Percentiles rank a stretch among this genome's conserved stretches.
Conservation (phyloP, 1,284 basidiomycete species). For the Microbotryomycetes sp. region DNA sequence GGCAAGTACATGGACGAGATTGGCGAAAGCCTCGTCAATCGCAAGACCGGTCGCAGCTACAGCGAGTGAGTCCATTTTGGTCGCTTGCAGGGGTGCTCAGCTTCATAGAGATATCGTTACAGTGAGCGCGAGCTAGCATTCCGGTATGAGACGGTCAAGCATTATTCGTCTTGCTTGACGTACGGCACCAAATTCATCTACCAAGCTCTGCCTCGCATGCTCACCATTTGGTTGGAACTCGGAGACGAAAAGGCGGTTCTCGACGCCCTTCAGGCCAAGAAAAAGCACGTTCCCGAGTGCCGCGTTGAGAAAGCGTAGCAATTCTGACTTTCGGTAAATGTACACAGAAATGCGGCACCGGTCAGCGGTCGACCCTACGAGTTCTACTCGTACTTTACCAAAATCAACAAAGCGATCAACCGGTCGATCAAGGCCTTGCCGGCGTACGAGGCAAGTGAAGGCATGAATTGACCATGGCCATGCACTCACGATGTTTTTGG, state of each 20-base stretch:
- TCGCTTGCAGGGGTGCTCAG: no score
- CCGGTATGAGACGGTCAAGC: slow-evolving; percentile 46
- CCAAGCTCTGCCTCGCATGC: slow-evolving; percentile 85
- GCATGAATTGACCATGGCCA: background rate
- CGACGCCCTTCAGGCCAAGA: slow-evolving; percentile 20
- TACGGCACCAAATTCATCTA: slow-evolving; percentile 93
- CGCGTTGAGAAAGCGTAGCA: no score
- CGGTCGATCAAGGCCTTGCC: slow-evolving; percentile 57
- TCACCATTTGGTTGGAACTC: slow-evolving; percentile 92
- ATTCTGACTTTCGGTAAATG: background rate
- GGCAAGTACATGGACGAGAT: slow-evolving; percentile 73
- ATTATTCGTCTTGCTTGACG: slow-evolving; percentile 67
- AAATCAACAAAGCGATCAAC: slow-evolving; percentile 53
- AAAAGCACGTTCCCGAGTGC: slow-evolving; percentile 1
- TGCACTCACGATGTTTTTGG: no score
- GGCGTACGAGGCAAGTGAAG: slow-evolving; percentile 59
- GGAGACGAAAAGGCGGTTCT: slow-evolving; percentile 53
- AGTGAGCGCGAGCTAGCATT: background rate
- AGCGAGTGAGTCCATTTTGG: background rate
- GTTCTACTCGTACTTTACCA: slow-evolving; percentile 46
- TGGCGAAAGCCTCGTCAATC: slow-evolving; percentile 4
- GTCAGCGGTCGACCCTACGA: background rate
- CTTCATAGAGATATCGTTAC: background rate
- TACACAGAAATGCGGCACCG: background rate
- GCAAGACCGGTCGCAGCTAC: slow-evolving; percentile 1